Base-by-base conservation (phyloP, 192 early-diverging fungal genomes). In the Chytriomyces hyalinus region DNA sequence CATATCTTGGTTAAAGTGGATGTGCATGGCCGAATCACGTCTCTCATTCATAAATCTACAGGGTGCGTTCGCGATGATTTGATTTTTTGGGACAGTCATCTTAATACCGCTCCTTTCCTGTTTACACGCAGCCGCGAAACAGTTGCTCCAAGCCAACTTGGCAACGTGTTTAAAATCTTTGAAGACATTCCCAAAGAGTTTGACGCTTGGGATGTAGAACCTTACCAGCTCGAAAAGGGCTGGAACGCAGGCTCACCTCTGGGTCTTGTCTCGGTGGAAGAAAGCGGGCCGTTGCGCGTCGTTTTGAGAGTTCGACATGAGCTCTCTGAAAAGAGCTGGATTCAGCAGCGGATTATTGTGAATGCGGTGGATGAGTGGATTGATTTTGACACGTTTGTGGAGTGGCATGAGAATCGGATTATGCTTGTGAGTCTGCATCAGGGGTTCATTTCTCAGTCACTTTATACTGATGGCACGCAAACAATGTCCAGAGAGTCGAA, bases 341-440 rank as follows among this genome's bases (percentile, higher is more conserved):
- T 97, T 6, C 76, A 77, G 7, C 95, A 97, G 81, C 85, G 81
- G 28, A 92, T 97, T 62, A 90, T 92, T 24, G 80, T 99, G 22
- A 86, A 83, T 3, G 93, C 94, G 0, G 74, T 73, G 5, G 94
- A 94, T 17, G 83, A 83, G 26, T 84, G 90, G 5, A 75, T 98
- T 51, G 95, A 95, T 63, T 99, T 98, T 87, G 92, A 92, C 26
- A 95, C 87, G 68, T 84, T 89, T 15, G 93, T 95, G 24, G 89
- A 94, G 61, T 99, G 97, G 97, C 83, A 97, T 73, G 97, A 99
- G 82, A 94, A 88, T 81, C 87, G 93, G 74, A 89, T 91, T 80
- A 91, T 96, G 61, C 85, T 97, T 65, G 91, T 91, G 84, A 73
- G 78, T 69, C 8, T 6, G 3, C n/a, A 24, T 83, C 1, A 24